A percentile compares a stretch with the other conserved stretches of the same genome.
These are phyloP conservation scores for Phytopythium kandeliae DNA, from an alignment of 352 stramenopile species.

Conservation along the genomic window DNA sequence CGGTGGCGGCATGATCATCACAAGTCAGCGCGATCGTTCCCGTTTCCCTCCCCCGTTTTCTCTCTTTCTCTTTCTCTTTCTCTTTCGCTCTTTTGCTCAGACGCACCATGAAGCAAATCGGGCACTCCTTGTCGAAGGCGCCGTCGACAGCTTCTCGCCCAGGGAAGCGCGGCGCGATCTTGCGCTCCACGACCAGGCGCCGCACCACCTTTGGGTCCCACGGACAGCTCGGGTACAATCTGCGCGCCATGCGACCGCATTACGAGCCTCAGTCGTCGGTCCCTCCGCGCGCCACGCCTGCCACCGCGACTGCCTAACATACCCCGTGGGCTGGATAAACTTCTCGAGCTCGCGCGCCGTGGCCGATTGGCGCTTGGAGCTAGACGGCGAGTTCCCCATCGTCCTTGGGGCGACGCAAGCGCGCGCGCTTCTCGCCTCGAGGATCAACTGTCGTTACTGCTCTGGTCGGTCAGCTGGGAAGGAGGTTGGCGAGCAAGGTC, in stretches of 20 bases:
- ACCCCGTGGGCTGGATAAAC: slow-evolving; percentile 61
- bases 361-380: slow-evolving; percentile 29
- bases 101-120: slow-evolving; percentile 78
- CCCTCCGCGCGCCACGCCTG: not conserved
- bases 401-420: not conserved
- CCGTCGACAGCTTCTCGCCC: slow-evolving; percentile 56
- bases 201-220: slow-evolving; percentile 66
- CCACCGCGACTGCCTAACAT: not conserved
- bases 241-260: slow-evolving; percentile 11
- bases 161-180: slow-evolving; percentile 66
- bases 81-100: too few species aligned
- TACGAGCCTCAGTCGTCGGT: not conserved
- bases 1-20: too few species aligned
- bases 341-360: slow-evolving; percentile 58
- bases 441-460: too few species aligned
- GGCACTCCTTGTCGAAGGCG: slow-evolving; percentile 67
- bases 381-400: slow-evolving; percentile 72
- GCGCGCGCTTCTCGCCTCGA: too few species aligned
- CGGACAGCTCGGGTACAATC: slow-evolving; percentile 68
- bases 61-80: too few species aligned
- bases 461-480: too few species aligned
- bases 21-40: too few species aligned
- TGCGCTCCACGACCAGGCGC: slow-evolving; percentile 62
- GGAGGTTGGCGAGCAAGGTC: too few species aligned
- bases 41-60: too few species aligned